These are phyloP conservation scores for Geranomyces michiganensis DNA, from an alignment of 192 early-diverging fungal genomes.

Conservation along the genomic window DNA sequence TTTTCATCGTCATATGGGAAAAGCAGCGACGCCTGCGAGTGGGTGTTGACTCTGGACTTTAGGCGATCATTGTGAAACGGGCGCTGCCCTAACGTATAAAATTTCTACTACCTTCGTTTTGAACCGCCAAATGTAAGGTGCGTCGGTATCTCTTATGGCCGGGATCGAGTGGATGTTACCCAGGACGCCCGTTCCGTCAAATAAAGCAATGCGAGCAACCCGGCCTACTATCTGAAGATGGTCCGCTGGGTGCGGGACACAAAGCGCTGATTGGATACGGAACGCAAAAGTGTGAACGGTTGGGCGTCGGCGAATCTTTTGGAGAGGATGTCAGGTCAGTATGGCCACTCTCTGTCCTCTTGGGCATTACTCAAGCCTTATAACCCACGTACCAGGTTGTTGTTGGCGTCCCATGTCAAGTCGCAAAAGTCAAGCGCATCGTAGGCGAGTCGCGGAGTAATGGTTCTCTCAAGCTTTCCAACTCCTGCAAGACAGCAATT, in stretches of 20 bases:
- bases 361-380: not conserved
- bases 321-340: not conserved
- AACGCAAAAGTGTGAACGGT: conserved; percentile 50
- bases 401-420: conserved; percentile 35
- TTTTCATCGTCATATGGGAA: conserved; percentile 57
- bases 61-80: not conserved
- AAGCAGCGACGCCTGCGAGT: conserved; percentile 43
- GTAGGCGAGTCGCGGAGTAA: conserved; percentile 26
- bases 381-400: conserved; percentile 29
- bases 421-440: conserved; percentile 39
- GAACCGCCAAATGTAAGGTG: conserved; percentile 46
- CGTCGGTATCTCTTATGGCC: conserved; percentile 35
- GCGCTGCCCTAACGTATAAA: not conserved
- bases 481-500: conserved; percentile 11
- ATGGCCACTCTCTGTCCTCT: not conserved
- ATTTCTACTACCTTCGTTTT: conserved; percentile 37
- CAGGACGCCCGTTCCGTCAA: conserved; percentile 43
- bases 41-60: not conserved
- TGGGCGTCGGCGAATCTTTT: conserved; percentile 33
- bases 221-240: conserved; percentile 42
- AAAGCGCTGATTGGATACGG: conserved; percentile 43
- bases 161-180: conserved; percentile 56
- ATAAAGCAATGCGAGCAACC: conserved; percentile 53
- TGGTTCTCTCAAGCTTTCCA: conserved; percentile 7
- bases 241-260: conserved; percentile 29